phyloP scores from a whole-genome alignment of 352 stramenopile species.

The Phytophthora litchii region DNA sequence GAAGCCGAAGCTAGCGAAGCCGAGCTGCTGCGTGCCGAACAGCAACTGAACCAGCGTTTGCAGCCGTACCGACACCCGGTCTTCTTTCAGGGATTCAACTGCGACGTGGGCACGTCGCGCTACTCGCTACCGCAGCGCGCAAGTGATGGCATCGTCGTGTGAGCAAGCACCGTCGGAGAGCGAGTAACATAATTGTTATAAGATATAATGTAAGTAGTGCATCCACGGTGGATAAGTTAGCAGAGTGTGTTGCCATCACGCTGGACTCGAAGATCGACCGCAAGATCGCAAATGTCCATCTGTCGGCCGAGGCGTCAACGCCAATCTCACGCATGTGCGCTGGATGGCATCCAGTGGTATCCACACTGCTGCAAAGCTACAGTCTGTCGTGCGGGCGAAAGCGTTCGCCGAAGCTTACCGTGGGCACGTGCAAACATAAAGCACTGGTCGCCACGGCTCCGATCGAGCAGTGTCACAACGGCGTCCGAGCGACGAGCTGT shows the following conservation, averaged over 20 bases:
- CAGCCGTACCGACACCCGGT: slow-evolving; percentile 37
- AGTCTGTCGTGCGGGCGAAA: slow-evolving; percentile 12
- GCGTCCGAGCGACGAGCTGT: slow-evolving; percentile 6
- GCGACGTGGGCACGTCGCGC: slow-evolving; percentile 29
- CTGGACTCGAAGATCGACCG: no score
- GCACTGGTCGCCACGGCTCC: slow-evolving; percentile 13
- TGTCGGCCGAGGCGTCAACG: slow-evolving; percentile 1
- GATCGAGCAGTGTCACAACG: slow-evolving; percentile 27
- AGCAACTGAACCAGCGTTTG: slow-evolving; percentile 37
- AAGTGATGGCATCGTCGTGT: slow-evolving; percentile 27
- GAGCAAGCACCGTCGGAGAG: slow-evolving; percentile 7
- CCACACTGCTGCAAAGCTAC: slow-evolving; percentile 6
- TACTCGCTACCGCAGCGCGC: slow-evolving; percentile 22
- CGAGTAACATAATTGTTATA: slow-evolving; percentile 17
- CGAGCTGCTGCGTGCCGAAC: slow-evolving; percentile 27
- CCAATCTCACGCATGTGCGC: slow-evolving; percentile 5
- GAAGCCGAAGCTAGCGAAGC: slow-evolving; percentile 17
- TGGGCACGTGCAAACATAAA: slow-evolving; percentile 3
- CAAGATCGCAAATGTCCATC: slow-evolving; percentile 18
- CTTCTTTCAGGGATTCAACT: slow-evolving; percentile 44
- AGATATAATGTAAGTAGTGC: slow-evolving; percentile 28
- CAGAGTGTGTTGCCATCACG: not conserved
- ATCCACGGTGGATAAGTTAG: not conserved
- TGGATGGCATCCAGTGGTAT: not conserved
- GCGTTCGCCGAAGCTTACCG: slow-evolving; percentile 27